Base-by-base conservation (phyloP, 257 asterid species). In the Capsicum baccatum region DNA sequence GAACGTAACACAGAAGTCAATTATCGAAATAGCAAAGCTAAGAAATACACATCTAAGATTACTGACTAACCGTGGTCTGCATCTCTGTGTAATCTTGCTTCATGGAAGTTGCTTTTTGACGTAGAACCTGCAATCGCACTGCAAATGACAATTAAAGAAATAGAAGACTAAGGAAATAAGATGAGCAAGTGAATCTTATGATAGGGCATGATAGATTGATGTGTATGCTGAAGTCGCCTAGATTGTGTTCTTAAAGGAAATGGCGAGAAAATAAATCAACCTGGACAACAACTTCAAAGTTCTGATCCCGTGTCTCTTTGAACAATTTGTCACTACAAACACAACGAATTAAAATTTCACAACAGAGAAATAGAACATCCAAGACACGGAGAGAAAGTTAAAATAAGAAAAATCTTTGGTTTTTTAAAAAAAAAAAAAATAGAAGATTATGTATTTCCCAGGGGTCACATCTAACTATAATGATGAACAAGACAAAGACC, bases 281-380 rank as follows among this genome's bases (percentile, higher is more conserved):
- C 99, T 96, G 99, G 89, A 91, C 92, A 83, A 94, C 99, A 76
- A 95, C 97, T 97, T 95, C 99, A 89, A 97, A 97, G 89, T 97
- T 97, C 86, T 94, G 88, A 89, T 97, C 98, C 84, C 99, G 94
- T 73, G 89, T 95, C 96, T 97, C 99, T 85, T 95, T 97, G 94
- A 92, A 95, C 87, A 97, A 90, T 88, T 97, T 97, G 97, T 97
- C 98, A 85, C 99, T 97, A 86, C 91, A 89, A 54, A 73, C 52
- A 13, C 58, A 7, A 21, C 6, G 26, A 50, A 50, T 50, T 26
- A 5, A 54, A 3, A 52, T 56, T 76, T 76, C 81, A 76, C 15
- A 76, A 73, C 42, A 19, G 60, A 73, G 60, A 73, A 73, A 48
- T 48, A 21, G 11, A 73, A 73, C 9, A 26, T 19, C 3, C 19